Evolutionary conservation across 768 basidiomycete species (phyloP).

Genomic region (Lanmaoa pseudosensibilis): DNA sequence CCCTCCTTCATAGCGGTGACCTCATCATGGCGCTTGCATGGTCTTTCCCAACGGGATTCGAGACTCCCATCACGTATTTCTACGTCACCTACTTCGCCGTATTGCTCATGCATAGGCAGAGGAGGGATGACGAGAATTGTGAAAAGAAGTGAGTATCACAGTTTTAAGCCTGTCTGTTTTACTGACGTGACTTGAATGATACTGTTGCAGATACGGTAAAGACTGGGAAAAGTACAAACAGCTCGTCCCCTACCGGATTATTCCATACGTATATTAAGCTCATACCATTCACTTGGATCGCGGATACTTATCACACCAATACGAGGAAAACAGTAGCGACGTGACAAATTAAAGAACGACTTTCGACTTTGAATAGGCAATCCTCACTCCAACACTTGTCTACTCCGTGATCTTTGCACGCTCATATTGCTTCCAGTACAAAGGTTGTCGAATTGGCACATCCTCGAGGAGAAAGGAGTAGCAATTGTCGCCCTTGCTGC

Average conservation of each 20-base stretch:
- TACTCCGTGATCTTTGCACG: too few relatives aligned
- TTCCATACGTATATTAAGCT: constrained; percentile 75
- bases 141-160: constrained; percentile 68
- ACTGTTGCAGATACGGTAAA: constrained; percentile 70
- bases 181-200: neutral
- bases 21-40: constrained; percentile 89
- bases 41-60: constrained; percentile 90
- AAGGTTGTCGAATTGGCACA: too few relatives aligned
- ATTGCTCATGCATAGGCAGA: constrained; percentile 87
- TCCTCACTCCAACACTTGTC: too few relatives aligned
- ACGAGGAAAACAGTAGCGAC: neutral
- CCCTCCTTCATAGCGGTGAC: constrained; percentile 57
- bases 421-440: too few relatives aligned
- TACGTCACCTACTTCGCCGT: constrained; percentile 88
- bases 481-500: too few relatives aligned
- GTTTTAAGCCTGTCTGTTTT: neutral
- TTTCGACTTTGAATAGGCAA: too few relatives aligned
- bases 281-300: neutral
- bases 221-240: constrained; percentile 93
- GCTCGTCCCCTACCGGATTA: constrained; percentile 80
- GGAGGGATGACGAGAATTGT: constrained; percentile 90
- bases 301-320: neutral
- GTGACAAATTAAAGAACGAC: too few relatives aligned
- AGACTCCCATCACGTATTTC: constrained; percentile 94
- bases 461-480: too few relatives aligned